phyloP scores from a whole-genome alignment of 2,329 filamentous ascomycete species.

The Fusarium sp. region DNA sequence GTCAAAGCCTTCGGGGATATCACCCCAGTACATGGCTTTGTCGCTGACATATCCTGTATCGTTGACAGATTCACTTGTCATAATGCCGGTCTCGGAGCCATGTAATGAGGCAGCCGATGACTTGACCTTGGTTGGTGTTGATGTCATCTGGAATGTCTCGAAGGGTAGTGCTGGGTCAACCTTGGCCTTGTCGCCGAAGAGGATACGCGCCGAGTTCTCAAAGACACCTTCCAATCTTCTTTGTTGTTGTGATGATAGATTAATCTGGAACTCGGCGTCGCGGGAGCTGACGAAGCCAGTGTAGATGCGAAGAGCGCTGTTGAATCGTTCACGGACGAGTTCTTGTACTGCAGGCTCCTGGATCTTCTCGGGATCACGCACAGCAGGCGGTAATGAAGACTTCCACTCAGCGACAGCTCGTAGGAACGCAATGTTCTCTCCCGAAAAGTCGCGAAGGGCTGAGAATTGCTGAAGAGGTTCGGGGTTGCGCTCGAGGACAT shows the following conservation, averaged over 20 bases:
- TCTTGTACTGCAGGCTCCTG: constrained; percentile 42
- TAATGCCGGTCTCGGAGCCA: constrained; percentile 42
- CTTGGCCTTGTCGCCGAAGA: constrained; percentile 54
- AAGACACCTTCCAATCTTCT: constrained; percentile 67
- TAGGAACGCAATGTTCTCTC: constrained; percentile 75
- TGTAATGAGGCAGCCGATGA: constrained; percentile 32
- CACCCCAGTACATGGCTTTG: constrained; percentile 52
- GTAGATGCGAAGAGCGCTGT: constrained; percentile 63
- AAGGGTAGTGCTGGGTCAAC: constrained; percentile 59
- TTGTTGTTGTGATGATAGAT: constrained; percentile 69
- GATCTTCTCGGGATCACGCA: constrained; percentile 38
- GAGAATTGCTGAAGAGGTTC: constrained; percentile 72
- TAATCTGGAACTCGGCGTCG: constrained; percentile 72
- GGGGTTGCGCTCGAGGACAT: constrained; percentile 68
- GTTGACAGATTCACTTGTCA: constrained; percentile 15
- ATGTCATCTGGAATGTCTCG: constrained; percentile 45
- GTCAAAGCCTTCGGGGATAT: constrained; percentile 64
- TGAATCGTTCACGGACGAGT: constrained; percentile 62
- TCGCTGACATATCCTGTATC: constrained; percentile 36
- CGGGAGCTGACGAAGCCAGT: constrained; percentile 43
- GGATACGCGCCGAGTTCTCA: constrained; percentile 60
- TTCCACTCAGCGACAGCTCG: constrained; percentile 62
- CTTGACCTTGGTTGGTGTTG: constrained; percentile 31
- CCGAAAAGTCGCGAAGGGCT: constrained; percentile 73
- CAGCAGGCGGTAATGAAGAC: constrained; percentile 42